Percentiles rank a stretch among this genome's conserved stretches.
phyloP scores from a whole-genome alignment of 75 land plant species.

The Isoetes taiwanensis region DNA sequence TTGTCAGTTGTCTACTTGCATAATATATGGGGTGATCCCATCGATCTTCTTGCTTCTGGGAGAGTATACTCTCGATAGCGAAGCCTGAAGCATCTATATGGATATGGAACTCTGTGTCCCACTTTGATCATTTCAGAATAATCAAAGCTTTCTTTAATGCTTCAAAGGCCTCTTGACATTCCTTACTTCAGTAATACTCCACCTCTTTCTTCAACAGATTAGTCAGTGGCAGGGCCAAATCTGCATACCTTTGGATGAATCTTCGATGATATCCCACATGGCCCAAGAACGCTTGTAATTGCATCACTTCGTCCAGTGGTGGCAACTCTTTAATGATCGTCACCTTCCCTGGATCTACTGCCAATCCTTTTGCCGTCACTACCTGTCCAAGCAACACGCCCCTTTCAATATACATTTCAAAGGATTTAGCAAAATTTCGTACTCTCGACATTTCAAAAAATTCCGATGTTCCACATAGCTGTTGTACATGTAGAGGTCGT shows the following conservation, averaged over 20 bases:
- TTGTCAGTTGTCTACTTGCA: neutral
- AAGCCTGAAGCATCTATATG: too few relatives aligned
- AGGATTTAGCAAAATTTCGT: neutral
- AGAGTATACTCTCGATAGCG: too few relatives aligned
- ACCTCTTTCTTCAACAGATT: neutral
- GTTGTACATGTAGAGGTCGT: conserved; percentile 13
- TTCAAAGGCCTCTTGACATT: neutral
- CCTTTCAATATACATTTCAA: neutral
- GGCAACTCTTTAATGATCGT: neutral
- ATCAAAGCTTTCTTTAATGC: neutral
- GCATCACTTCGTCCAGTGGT: too few relatives aligned
- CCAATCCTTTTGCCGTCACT: neutral
- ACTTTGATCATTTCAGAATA: too few relatives aligned
- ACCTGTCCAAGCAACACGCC: neutral
- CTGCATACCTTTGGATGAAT: neutral
- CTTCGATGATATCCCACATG: neutral
- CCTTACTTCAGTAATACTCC: neutral
- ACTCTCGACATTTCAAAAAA: neutral
- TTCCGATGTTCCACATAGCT: neutral
- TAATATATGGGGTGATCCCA: too few relatives aligned
- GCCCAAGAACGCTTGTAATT: neutral
- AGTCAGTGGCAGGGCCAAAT: neutral
- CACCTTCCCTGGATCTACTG: neutral
- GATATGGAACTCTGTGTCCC: too few relatives aligned
- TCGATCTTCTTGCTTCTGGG: too few relatives aligned